These are phyloP conservation scores for Amanita phalloides DNA, from an alignment of 768 basidiomycete genomes.

Conservation along the genomic window DNA sequence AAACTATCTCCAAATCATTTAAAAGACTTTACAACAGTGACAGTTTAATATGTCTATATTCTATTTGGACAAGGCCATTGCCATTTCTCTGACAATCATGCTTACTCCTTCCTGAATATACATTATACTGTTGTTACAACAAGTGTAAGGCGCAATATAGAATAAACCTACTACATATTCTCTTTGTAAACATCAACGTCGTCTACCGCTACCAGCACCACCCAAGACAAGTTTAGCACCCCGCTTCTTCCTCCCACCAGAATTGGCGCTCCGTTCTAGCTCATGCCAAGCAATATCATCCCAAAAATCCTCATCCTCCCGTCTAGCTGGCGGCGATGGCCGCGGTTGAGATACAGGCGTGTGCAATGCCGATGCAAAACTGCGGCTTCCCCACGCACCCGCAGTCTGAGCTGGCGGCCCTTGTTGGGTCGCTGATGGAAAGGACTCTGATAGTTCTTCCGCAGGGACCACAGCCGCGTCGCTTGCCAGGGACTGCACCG, in stretches of 20 bases:
- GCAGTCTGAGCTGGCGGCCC: constrained; percentile 7
- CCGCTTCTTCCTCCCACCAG: constrained; percentile 48
- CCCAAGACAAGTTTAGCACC: constrained; percentile 59
- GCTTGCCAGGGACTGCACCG: background rate
- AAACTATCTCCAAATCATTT: constrained; percentile 77
- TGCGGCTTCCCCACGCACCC: constrained; percentile 72
- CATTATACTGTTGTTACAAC: constrained; percentile 19
- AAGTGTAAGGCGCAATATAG: constrained; percentile 9
- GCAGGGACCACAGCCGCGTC: background rate
- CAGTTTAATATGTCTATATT: background rate
- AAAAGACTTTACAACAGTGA: constrained; percentile 13
- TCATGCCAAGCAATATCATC: constrained; percentile 80
- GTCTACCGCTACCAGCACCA: constrained; percentile 43
- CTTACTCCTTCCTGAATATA: background rate
- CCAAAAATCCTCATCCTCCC: constrained; percentile 52
- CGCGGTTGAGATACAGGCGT: constrained; percentile 25
- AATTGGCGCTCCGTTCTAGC: constrained; percentile 44
- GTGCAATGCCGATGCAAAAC: constrained; percentile 74
- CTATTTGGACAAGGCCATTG: background rate
- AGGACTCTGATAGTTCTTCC: background rate
- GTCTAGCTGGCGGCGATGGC: constrained; percentile 12
- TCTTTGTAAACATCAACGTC: constrained; percentile 22
- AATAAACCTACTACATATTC: background rate
- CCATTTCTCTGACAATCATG: background rate
- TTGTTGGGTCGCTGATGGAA: background rate